These are phyloP conservation scores for Leucocoprinus sp. DNA, from an alignment of 768 basidiomycete species.

Conservation along the genomic window DNA sequence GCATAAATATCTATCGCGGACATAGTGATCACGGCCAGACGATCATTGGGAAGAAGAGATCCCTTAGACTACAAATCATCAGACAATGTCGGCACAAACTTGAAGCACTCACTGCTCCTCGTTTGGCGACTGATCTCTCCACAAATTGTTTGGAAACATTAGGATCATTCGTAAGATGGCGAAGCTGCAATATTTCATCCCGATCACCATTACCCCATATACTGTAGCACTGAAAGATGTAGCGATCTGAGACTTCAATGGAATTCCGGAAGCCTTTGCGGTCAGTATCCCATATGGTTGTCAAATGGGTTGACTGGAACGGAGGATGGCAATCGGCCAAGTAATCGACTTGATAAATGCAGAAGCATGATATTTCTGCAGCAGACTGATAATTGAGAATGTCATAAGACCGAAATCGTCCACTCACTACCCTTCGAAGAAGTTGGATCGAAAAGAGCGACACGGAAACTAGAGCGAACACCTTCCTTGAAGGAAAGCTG, in stretches of 20 bases:
- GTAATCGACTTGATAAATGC: background rate
- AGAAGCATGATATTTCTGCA: background rate
- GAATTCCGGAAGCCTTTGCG: background rate
- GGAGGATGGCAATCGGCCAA: background rate
- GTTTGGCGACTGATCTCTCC: background rate
- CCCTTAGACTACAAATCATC: background rate
- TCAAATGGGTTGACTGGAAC: background rate
- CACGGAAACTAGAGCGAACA: background rate
- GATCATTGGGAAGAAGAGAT: background rate
- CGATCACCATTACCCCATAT: background rate
- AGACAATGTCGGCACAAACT: too few species aligned
- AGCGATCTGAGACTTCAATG: background rate
- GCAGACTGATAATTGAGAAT: too few species aligned
- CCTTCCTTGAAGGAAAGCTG: too few species aligned
- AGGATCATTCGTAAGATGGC: background rate
- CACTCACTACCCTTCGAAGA: background rate
- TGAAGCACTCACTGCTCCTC: too few species aligned
- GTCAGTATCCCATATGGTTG: background rate
- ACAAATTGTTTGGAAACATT: background rate
- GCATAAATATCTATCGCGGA: background rate
- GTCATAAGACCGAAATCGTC: too few species aligned
- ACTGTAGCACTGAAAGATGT: background rate
- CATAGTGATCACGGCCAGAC: background rate
- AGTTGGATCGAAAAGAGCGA: background rate
- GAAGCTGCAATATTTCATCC: background rate